Conservation (phyloP, 495 filamentous ascomycete genomes). For the Lasiosphaeria miniovina region DNA sequence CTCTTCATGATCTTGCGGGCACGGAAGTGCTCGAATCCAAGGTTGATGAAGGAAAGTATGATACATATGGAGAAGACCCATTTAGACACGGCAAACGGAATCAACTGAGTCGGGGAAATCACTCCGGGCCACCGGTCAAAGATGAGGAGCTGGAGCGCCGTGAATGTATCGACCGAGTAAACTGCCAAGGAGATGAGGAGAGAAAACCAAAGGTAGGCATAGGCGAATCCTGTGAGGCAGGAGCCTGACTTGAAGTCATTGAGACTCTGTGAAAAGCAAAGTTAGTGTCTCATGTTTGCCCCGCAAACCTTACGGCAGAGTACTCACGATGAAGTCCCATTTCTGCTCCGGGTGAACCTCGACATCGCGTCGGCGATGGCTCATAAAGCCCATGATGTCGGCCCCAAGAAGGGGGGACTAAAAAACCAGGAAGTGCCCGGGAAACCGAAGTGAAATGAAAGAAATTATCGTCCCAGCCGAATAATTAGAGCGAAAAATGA, state of each 20-base stretch:
- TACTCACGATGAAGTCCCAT: conserved; percentile 88
- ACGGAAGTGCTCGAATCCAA: conserved; percentile 70
- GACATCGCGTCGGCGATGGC: conserved; percentile 63
- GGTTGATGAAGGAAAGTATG: conserved; percentile 75
- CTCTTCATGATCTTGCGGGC: conserved; percentile 76
- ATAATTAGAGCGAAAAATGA: conserved; percentile 20
- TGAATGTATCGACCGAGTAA: conserved; percentile 88
- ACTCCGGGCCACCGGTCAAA: conserved; percentile 68
- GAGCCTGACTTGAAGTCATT: conserved; percentile 82
- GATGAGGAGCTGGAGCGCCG: conserved; percentile 81
- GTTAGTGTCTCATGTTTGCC: background rate
- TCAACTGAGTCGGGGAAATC: conserved; percentile 39
- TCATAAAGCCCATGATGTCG: conserved; percentile 68
- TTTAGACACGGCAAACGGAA: conserved; percentile 66
- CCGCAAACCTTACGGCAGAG: background rate
- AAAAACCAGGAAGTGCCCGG: conserved; percentile 16
- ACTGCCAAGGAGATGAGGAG: conserved; percentile 76
- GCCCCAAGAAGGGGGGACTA: conserved; percentile 14
- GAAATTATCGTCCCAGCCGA: conserved; percentile 32
- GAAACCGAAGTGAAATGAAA: conserved; percentile 18
- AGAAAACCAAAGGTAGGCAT: conserved; percentile 77
- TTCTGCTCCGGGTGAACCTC: conserved; percentile 75
- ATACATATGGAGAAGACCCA: conserved; percentile 93
- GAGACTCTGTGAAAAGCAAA: conserved; percentile 64
- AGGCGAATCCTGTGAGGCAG: conserved; percentile 74